Base-by-base conservation (phyloP, 805 yeast species). In the Lipomyces orientalis region DNA sequence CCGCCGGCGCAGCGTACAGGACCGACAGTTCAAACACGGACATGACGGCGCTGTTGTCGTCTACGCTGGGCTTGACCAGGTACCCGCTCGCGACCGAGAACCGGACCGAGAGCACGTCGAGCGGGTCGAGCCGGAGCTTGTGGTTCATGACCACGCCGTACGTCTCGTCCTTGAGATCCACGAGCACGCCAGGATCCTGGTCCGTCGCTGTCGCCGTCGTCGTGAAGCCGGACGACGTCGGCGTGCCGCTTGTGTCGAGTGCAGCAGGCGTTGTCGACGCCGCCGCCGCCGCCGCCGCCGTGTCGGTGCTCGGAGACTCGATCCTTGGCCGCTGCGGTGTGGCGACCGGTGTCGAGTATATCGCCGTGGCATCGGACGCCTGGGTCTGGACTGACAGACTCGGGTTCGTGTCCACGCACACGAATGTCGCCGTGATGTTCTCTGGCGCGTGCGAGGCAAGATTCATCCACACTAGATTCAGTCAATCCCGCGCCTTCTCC, bases 241-340 rank as follows among this genome's bases (percentile, higher is more conserved):
- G 49, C 19, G 49, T 43, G 29, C 29, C 29, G 29, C 29, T 25
- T 9, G 49, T 43, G 49, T 19, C 49, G 6, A 19, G 8, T 37
- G 43, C 43, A 10, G 43, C 43, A 22, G 49, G 49, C 49, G 49
- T 43, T 2, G 58, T 33, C 1, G 68, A 35, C 14, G 58, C 39
- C 29, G 65, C 65, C 35, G 73, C 39, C 39, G 10, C 39, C 39
- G 39, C 10, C n/a, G 62, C 59, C 2, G 65, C 65, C 35, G 73
- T 74, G 51, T 70, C 67, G 49, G 76, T 79, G 12, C 60, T 19
- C 19, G 79, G 79, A 10, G 79, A 75, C 49, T 76, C 78, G 22
- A 61, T 33, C 31, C 70, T 76, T 22, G 54, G 67, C 22, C 43
- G 56, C 19, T 35, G 58, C 31, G 55, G 55, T 7, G 62, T 52